Conservation (phyloP, 345 rosid genomes). For the Euphorbia tirucalli region DNA sequence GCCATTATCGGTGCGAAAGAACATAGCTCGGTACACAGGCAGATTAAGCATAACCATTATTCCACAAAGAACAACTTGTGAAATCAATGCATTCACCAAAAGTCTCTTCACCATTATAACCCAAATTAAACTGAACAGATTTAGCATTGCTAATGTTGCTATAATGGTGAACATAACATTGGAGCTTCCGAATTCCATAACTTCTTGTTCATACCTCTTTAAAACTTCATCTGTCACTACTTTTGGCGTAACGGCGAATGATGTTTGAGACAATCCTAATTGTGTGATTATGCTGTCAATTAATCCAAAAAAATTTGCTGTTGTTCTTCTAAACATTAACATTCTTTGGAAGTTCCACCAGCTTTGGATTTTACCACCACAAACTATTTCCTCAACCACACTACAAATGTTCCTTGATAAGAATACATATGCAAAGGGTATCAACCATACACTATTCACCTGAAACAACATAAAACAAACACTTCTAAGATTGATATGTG, state of each 20-base stretch:
- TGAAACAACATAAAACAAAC: slow-evolving; percentile 7
- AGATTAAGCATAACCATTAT: slow-evolving; percentile 27
- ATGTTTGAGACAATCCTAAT: slow-evolving; percentile 35
- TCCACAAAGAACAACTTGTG: slow-evolving; percentile 30
- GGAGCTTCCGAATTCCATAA: slow-evolving; percentile 43
- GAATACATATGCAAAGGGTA: slow-evolving; percentile 21
- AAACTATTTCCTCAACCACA: slow-evolving; percentile 11
- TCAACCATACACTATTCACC: slow-evolving; percentile 23
- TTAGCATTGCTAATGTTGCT: slow-evolving; percentile 42
- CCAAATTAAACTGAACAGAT: slow-evolving; percentile 31
- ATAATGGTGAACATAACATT: slow-evolving; percentile 33
- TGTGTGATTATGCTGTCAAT: slow-evolving; percentile 22
- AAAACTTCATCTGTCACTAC: slow-evolving; percentile 33
- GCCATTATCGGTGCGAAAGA: slow-evolving; percentile 35
- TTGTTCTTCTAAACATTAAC: slow-evolving; percentile 30
- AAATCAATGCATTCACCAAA: neutral
- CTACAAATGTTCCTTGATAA: slow-evolving; percentile 12
- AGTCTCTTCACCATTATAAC: slow-evolving; percentile 1
- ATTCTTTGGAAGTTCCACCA: slow-evolving; percentile 52
- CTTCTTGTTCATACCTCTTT: slow-evolving; percentile 33
- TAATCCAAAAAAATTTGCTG: slow-evolving; percentile 32
- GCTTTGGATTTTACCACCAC: slow-evolving; percentile 4
- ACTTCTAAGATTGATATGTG: too few relatives aligned
- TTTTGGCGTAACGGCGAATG: slow-evolving; percentile 37
- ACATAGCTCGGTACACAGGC: slow-evolving; percentile 35